Evolutionary conservation across 805 yeast species (phyloP).

Genomic region (Candida schatavii): DNA sequence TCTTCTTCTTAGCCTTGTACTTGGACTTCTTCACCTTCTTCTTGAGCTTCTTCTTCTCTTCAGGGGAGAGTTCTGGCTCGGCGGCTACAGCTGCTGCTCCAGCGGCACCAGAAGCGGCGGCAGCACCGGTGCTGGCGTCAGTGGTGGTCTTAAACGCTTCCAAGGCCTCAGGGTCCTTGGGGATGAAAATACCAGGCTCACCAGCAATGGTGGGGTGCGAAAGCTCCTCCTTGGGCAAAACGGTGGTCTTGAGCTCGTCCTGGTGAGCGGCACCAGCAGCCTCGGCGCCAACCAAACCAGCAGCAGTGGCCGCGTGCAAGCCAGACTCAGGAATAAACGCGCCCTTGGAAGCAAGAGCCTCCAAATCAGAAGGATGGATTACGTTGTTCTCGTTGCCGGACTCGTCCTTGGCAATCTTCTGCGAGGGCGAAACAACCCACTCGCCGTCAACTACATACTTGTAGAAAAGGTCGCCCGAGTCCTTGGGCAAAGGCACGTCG

Average conservation of each 20-base stretch:
- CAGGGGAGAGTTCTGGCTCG: slow-evolving; percentile 25
- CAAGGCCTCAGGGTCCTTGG: slow-evolving; percentile 60
- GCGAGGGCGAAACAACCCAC: slow-evolving; percentile 48
- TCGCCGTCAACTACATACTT: slow-evolving; percentile 71
- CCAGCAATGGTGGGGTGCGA: slow-evolving; percentile 45
- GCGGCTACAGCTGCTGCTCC: slow-evolving; percentile 5
- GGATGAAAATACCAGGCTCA: slow-evolving; percentile 74
- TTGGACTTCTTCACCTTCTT: slow-evolving; percentile 43
- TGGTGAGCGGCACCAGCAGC: slow-evolving; percentile 8
- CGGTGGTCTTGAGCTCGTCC: slow-evolving; percentile 29
- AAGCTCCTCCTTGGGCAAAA: slow-evolving; percentile 32
- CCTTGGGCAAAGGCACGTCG: slow-evolving; percentile 52
- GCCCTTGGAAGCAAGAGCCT: slow-evolving; percentile 14
- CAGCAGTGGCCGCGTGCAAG: slow-evolving; percentile 9
- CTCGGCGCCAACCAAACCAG: slow-evolving; percentile 6
- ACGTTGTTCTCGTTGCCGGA: slow-evolving; percentile 54
- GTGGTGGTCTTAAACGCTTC: slow-evolving; percentile 61
- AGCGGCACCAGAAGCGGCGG: slow-evolving; percentile 9
- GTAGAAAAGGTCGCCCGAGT: slow-evolving; percentile 43
- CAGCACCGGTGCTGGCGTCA: slow-evolving; percentile 36
- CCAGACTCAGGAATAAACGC: slow-evolving; percentile 33
- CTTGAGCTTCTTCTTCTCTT: slow-evolving; percentile 40
- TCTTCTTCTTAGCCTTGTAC: slow-evolving; percentile 42
- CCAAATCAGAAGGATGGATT: slow-evolving; percentile 37
- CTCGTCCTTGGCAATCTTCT: slow-evolving; percentile 44